These are phyloP conservation scores for Fistulina hepatica DNA, from an alignment of 1,284 basidiomycete genomes.

Conservation along the genomic window DNA sequence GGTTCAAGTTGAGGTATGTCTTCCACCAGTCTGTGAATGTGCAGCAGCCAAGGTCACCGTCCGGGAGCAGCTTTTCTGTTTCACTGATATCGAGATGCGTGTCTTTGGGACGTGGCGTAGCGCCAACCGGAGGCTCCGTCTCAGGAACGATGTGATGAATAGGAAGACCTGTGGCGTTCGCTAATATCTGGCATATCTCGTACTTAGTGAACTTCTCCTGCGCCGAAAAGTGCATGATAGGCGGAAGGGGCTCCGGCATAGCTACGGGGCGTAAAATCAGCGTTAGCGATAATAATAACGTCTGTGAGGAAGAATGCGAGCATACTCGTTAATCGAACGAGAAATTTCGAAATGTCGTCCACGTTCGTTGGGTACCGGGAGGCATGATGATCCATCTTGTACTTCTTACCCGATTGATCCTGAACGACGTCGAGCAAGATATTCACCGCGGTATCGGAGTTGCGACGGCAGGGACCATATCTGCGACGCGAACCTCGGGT, in stretches of 20 bases:
- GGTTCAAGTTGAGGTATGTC: no score
- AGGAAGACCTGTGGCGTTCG: slow-evolving; percentile 51
- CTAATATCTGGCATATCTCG: slow-evolving; percentile 70
- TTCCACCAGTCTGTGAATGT: no score
- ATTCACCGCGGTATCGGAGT: slow-evolving; percentile 73
- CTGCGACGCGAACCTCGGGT: slow-evolving; percentile 26
- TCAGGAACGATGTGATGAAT: slow-evolving; percentile 61
- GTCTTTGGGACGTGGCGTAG: no score
- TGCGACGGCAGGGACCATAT: slow-evolving; percentile 60
- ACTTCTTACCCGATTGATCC: slow-evolving; percentile 66
- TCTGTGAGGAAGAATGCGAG: slow-evolving; percentile 7
- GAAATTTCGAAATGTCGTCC: slow-evolving; percentile 64
- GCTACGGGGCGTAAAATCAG: not conserved
- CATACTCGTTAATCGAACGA: slow-evolving; percentile 54
- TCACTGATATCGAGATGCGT: no score
- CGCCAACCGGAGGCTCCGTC: no score
- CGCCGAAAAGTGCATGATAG: slow-evolving; percentile 67
- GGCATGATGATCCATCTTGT: slow-evolving; percentile 83
- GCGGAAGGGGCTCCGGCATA: slow-evolving; percentile 37
- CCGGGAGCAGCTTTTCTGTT: no score
- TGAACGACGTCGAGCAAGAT: slow-evolving; percentile 67
- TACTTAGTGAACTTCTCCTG: slow-evolving; percentile 76
- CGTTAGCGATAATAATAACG: not conserved
- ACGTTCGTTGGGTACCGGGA: slow-evolving; percentile 75
- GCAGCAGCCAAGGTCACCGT: no score